Evolutionary conservation across 306 rosid genomes (phyloP), one percentile per base, ranked within the genome.

Genomic region (Cicer pinnatifidum): DNA sequence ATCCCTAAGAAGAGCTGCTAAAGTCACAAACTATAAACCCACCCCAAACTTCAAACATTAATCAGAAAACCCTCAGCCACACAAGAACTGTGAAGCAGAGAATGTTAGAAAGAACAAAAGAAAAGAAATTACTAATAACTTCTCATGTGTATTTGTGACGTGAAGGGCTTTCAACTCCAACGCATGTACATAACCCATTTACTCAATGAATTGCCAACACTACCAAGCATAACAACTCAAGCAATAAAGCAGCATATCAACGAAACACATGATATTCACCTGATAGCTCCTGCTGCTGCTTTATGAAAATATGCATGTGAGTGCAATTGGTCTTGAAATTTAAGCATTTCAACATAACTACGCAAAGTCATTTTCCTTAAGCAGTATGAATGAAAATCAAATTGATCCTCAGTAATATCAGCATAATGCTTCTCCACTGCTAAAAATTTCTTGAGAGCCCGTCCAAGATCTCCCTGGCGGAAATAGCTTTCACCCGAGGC

Each of bases 321-420:
- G 75, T 95, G 99, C 88, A 95, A 83, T 73, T 92, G 90, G 61
- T 95, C 99, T 87, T 95, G 99, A 75, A 95, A 95, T 86, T 81
- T 90, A 71, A 95, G 99, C 99, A 95, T 95, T 86, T 95, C 93
- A 66, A 91, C 93, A 51, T 95, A 95, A 52, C 93, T 81, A n/a
- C 99, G 96, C 71, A 95, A 78, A 13, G 99, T 92, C 99, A 95
- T 95, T 85, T 95, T 95, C 84, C 99, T 87, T 71, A 95, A 84
- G 89, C 99, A 95, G 80, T 95, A 95, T 69, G 99, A 88, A 86
- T 95, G 99, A 76, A 95, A 95, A 82, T 95, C 99, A 85, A 95
- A 95, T 82, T 95, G 99, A 65, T 95, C 99, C 84, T 95, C 99
- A 9, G 90, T 91, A 60, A 95, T 95, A 84, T 95, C 99, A 12